A percentile compares a stretch with the other conserved stretches of the same genome.
Conservation (phyloP, 441 rosid genomes). For the Corymbia citriodora region DNA sequence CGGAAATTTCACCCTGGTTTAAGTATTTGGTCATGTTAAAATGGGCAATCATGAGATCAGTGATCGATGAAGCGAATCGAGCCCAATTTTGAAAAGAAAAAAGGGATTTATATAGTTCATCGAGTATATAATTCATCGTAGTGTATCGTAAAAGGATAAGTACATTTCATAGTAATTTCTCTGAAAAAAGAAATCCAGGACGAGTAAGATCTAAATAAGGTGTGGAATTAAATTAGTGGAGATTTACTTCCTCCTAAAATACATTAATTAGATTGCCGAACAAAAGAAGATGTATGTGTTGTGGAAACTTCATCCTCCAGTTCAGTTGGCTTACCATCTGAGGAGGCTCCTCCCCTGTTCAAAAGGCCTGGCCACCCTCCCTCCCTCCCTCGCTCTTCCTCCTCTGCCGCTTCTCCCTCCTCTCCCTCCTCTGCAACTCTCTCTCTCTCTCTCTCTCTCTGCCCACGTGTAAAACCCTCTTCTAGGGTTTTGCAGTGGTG, state of each 20-base stretch:
- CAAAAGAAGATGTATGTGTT: not conserved
- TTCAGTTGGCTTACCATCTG: not conserved
- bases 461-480: not conserved
- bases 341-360: not conserved
- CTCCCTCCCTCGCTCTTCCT: not conserved
- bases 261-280: not conserved
- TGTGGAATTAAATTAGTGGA: not conserved
- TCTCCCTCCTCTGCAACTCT: not conserved
- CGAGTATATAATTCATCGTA: fast-evolving
- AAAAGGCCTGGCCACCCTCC: not conserved
- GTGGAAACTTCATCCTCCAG: not conserved
- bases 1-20: fast-evolving
- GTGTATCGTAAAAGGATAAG: not conserved
- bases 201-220: not conserved
- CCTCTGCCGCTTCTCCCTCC: not conserved
- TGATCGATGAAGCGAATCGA: fast-evolving
- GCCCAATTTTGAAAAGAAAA: not conserved
- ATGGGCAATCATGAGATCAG: fast-evolving
- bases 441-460: not conserved
- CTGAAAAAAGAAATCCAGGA: too few relatives aligned
- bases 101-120: not conserved
- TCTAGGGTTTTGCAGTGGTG: not conserved
- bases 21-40: not conserved
- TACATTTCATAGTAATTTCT: not conserved
- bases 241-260: not conserved